Conservation (phyloP, 129 eudicot genomes). For the Artemisia argyi region DNA sequence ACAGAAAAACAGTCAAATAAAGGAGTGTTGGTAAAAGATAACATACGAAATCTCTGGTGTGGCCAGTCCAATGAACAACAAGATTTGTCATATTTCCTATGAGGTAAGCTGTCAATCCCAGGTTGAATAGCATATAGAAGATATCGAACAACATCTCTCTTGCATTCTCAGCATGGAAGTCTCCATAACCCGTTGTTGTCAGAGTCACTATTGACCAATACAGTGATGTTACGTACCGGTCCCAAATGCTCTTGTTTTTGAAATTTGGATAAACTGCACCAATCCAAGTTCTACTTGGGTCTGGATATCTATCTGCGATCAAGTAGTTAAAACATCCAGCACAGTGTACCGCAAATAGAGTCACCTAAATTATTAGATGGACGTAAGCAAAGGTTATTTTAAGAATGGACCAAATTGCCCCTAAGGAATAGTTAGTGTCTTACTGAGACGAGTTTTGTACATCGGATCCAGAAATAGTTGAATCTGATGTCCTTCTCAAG, state of each 20-base stretch:
- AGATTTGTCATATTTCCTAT: conserved; percentile 99
- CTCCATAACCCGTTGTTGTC: conserved; percentile 97
- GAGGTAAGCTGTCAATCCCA: conserved; percentile 87
- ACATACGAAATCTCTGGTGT: conserved; percentile 86
- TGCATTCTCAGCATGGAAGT: conserved; percentile 80
- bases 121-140: conserved; percentile 81
- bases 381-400: conserved; percentile 11
- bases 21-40: conserved; percentile 19
- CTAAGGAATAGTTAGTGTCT: conserved; percentile 17
- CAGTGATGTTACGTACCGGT: conserved; percentile 65
- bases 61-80: conserved; percentile 89
- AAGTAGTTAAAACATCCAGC: conserved; percentile 93
- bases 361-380: conserved; percentile 53
- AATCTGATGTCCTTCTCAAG: conserved; percentile 96
- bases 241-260: conserved; percentile 66
- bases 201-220: conserved; percentile 95
- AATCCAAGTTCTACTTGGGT: conserved; percentile 83
- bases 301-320: conserved; percentile 87
- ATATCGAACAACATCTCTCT: conserved; percentile 88
- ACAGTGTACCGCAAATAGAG: conserved; percentile 86
- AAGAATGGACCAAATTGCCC: conserved; percentile 3
- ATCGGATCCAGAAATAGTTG: conserved; percentile 94
- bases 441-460: conserved; percentile 82
- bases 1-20: conserved; percentile 9
- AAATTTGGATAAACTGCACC: conserved; percentile 77